Base-by-base conservation (phyloP, 352 stramenopile genomes). In the Phytophthora crassamura region DNA sequence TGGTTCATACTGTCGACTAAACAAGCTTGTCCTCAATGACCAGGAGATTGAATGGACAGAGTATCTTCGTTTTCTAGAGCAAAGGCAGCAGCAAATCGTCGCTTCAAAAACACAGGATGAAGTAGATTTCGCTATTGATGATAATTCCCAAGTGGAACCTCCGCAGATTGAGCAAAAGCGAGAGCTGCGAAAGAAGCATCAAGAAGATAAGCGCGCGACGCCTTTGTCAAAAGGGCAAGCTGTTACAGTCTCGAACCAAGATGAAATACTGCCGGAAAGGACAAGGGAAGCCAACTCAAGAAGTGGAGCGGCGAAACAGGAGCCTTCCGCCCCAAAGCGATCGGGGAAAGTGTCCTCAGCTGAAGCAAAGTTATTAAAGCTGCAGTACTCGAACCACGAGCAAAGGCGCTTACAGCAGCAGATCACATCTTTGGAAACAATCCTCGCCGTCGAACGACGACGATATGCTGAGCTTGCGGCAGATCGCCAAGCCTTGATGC, bases 41-140 rank as follows among this genome's bases (percentile, higher is more conserved):
- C 15, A 88, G 76, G 59, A 67, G 15, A 74, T 88, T 12, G 69
- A 84, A 42, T 91, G 82, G 82, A 25, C 53, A n/a, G 80, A 91
- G 33, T 91, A 82, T 69, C 59, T 91, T 14, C 57, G 56, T 10
- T 88, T 87, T 46, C 52, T 91, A 0, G 56, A 70, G 20, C 61
- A 55, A 22, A 55, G 45, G 33, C 58, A 67, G 7, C 40, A 58
- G 4, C 33, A 61, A 7, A 3, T 52, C 8, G 39, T 42, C 15
- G 7, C 3, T 4, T 40, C 10, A 35, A 4, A 20, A 20, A 33
- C 48, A 12, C 22, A 41, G 11, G n/a, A 32, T 3, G 36, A 51
- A 5, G 45, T 54, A 47, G 25, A 16, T 32, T 25, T 20, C 18
- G 16, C 7, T 22, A 18, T 11, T 39, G 32, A 2, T 15, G 20